Evolutionary conservation across 805 yeast genomes (phyloP).

Genomic region (Saturnispora gosingensis): DNA sequence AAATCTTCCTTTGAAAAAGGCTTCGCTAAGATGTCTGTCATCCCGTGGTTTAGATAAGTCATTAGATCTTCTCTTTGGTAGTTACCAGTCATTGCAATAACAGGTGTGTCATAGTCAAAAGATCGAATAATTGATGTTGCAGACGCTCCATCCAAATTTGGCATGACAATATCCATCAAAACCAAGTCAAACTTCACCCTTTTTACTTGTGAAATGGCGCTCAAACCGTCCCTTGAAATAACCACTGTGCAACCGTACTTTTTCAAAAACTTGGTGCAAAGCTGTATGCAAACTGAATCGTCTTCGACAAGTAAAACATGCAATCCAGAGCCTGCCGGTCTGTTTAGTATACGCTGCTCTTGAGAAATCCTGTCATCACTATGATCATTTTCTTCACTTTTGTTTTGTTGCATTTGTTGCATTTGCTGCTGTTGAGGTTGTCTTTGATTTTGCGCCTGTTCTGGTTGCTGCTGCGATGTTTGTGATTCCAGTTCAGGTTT

Average conservation of each 20-base stretch:
- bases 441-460: background rate
- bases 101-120: slow-evolving; percentile 78
- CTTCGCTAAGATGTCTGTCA: slow-evolving; percentile 86
- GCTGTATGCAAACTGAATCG: slow-evolving; percentile 71
- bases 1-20: slow-evolving; percentile 88
- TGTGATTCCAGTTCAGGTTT: background rate
- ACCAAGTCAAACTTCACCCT: slow-evolving; percentile 66
- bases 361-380: background rate
- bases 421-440: slow-evolving; percentile 8
- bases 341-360: slow-evolving; percentile 15
- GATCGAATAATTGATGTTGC: slow-evolving; percentile 85
- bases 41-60: slow-evolving; percentile 75
- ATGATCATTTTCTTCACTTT: background rate
- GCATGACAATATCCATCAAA: slow-evolving; percentile 85
- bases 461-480: background rate
- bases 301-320: slow-evolving; percentile 75
- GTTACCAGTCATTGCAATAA: slow-evolving; percentile 91
- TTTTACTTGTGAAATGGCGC: slow-evolving; percentile 73
- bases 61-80: slow-evolving; percentile 75
- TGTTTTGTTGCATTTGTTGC: background rate
- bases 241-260: slow-evolving; percentile 91
- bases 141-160: slow-evolving; percentile 79
- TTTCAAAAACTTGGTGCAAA: slow-evolving; percentile 72
- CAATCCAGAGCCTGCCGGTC: slow-evolving; percentile 34
- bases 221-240: slow-evolving; percentile 84